These are phyloP conservation scores for Blastosporella zonata DNA, from an alignment of 1,284 basidiomycete species.

Conservation along the genomic window DNA sequence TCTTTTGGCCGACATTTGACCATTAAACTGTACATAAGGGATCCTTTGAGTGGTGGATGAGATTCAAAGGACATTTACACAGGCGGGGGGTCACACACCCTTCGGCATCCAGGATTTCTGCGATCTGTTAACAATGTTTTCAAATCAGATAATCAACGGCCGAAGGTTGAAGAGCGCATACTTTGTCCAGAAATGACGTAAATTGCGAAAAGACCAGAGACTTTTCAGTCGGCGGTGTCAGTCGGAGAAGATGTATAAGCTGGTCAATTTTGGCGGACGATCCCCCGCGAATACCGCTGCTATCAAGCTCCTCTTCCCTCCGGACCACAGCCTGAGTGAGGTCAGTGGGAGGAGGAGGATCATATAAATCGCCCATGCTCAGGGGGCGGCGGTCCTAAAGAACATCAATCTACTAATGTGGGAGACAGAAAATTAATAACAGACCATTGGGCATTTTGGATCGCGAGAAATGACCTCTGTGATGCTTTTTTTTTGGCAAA, in stretches of 20 bases:
- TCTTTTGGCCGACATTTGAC: constrained; percentile 72
- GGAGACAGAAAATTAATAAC: constrained; percentile 2
- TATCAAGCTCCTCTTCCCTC: constrained; percentile 41
- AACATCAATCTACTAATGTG: not conserved
- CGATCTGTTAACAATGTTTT: constrained; percentile 50
- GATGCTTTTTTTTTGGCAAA: constrained; percentile 53
- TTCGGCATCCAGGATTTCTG: constrained; percentile 59
- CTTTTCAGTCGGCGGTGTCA: constrained; percentile 71
- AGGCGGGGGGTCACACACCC: constrained; percentile 39
- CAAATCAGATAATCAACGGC: constrained; percentile 4
- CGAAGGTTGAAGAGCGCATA: constrained; percentile 27
- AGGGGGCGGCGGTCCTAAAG: constrained; percentile 70
- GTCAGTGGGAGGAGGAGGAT: constrained; percentile 64
- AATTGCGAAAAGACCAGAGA: constrained; percentile 85
- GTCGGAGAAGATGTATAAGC: constrained; percentile 65
- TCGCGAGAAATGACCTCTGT: constrained; percentile 64
- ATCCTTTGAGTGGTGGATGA: constrained; percentile 46
- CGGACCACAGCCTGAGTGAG: constrained; percentile 54
- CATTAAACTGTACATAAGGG: constrained; percentile 77
- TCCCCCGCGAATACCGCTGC: constrained; percentile 40
- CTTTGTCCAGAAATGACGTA: constrained; percentile 80
- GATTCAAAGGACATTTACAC: not conserved
- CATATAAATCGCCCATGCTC: constrained; percentile 58
- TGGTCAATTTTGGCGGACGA: constrained; percentile 85
- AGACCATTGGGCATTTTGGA: constrained; percentile 77